Evolutionary conservation across 1,284 basidiomycete genomes (phyloP).

Genomic region (Ganoderma sinense): DNA sequence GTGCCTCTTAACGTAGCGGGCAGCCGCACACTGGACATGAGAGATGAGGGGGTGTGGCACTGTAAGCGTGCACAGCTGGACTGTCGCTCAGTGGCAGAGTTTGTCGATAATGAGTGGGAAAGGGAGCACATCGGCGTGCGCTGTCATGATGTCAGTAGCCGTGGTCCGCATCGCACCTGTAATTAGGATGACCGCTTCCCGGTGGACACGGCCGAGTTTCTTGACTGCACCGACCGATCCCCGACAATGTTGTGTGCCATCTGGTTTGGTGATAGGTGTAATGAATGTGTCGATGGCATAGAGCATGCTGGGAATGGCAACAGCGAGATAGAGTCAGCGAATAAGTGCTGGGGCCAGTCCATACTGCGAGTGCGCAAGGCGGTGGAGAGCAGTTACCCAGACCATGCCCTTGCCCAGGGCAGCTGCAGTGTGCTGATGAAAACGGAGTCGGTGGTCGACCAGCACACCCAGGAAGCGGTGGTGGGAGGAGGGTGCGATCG

Average conservation of each 20-base stretch:
- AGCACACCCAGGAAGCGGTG: slow-evolving; percentile 45
- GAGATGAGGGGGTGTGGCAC: slow-evolving; percentile 41
- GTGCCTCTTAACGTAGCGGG: slow-evolving; percentile 24
- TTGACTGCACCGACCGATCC: slow-evolving; percentile 17
- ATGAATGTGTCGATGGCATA: slow-evolving; percentile 47
- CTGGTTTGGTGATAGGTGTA: slow-evolving; percentile 30
- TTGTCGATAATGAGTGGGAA: slow-evolving; percentile 37
- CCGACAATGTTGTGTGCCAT: slow-evolving; percentile 20
- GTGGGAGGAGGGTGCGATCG: slow-evolving; percentile 18
- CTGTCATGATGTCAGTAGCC: slow-evolving; percentile 41
- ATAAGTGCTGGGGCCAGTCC: slow-evolving; percentile 10
- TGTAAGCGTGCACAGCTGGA: slow-evolving; percentile 43
- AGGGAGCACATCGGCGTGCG: slow-evolving; percentile 43
- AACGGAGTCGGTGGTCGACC: slow-evolving; percentile 45
- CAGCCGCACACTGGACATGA: slow-evolving; percentile 21
- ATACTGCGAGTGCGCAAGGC: slow-evolving; percentile 30
- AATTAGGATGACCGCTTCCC: slow-evolving; percentile 39
- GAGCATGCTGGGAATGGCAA: slow-evolving; percentile 43
- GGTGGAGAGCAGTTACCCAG: slow-evolving; percentile 30
- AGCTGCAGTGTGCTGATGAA: slow-evolving; percentile 38
- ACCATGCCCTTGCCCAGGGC: slow-evolving; percentile 42
- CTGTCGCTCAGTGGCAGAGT: slow-evolving; percentile 34
- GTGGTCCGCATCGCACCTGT: slow-evolving; percentile 45
- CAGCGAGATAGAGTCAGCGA: slow-evolving; percentile 35
- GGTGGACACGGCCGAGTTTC: slow-evolving; percentile 40